These are phyloP conservation scores for Baorangia bicolor DNA, from an alignment of 768 basidiomycete genomes.

Conservation along the genomic window DNA sequence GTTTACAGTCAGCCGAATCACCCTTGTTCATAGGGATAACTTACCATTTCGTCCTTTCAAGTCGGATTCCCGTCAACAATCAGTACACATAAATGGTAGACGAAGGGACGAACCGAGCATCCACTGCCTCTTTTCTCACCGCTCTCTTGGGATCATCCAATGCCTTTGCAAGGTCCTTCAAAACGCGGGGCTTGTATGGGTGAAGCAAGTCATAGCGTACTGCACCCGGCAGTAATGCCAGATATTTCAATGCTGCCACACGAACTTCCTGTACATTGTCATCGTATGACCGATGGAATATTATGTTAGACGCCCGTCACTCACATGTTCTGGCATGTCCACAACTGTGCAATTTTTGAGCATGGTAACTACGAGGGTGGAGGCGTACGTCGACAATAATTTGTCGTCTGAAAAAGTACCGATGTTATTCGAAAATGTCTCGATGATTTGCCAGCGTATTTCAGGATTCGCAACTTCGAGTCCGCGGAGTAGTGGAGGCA, in stretches of 20 bases:
- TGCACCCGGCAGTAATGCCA: constrained; percentile 69
- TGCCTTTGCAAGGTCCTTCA: constrained; percentile 70
- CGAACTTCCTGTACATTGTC: constrained; percentile 62
- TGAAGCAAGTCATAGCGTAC: constrained; percentile 85
- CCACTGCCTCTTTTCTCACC: constrained; percentile 88
- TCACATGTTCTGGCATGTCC: constrained; percentile 58
- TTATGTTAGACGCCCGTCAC: constrained; percentile 14
- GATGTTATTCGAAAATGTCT: constrained; percentile 71
- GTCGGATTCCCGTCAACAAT: constrained; percentile 2
- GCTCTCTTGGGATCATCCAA: constrained; percentile 87
- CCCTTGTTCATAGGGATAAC: background rate
- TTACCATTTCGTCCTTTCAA: constrained; percentile 31
- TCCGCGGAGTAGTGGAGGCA: constrained; percentile 85
- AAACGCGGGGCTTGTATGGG: constrained; percentile 67
- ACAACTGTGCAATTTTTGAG: constrained; percentile 56
- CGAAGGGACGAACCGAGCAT: constrained; percentile 51
- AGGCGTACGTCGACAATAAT: constrained; percentile 67
- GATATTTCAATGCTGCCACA: constrained; percentile 67
- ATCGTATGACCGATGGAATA: background rate
- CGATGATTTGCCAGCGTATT: constrained; percentile 78
- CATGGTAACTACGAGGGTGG: constrained; percentile 68
- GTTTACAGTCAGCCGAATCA: background rate
- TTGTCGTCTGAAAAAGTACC: constrained; percentile 51
- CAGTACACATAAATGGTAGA: background rate
- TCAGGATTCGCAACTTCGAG: constrained; percentile 73